Conservation (phyloP, 1,284 basidiomycete genomes). For the Trametes versicolor region DNA sequence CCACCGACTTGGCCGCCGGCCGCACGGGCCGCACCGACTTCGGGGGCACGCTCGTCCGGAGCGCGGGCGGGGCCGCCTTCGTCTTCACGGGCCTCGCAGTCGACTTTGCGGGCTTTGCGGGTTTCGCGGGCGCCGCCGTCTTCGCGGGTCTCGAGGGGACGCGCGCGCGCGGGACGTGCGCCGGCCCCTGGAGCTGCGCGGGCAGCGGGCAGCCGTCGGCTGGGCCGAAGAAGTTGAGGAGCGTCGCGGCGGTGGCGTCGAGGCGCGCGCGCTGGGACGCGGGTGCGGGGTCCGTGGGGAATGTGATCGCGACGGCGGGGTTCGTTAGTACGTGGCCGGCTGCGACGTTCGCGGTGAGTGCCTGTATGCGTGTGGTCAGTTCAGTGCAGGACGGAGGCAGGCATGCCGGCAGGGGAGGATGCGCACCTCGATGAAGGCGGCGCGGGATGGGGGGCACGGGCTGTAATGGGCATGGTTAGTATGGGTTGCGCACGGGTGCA, state of each 20-base stretch:
- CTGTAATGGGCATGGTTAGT: neutral
- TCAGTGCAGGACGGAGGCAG: neutral
- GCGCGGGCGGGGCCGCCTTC: too few species aligned
- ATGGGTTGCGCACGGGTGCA: neutral
- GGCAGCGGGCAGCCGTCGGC: neutral
- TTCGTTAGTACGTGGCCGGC: neutral
- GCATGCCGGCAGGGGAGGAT: neutral
- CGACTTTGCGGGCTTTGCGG: neutral
- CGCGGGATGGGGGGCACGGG: neutral
- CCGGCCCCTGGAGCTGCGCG: neutral
- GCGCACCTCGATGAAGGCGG: neutral
- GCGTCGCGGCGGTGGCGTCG: neutral
- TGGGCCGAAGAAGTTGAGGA: neutral
- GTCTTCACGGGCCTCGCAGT: neutral
- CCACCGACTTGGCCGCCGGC: too few species aligned
- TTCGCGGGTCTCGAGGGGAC: neutral
- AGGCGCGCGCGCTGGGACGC: neutral
- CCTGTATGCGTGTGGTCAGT: neutral
- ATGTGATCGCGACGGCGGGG: neutral
- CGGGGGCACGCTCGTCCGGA: neutral
- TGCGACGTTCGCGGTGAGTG: neutral
- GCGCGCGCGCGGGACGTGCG: neutral
- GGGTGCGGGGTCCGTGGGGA: neutral
- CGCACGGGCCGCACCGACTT: neutral
- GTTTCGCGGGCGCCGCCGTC: neutral